Percentiles rank a stretch among this genome's conserved stretches.
Evolutionary conservation across 495 filamentous ascomycete species (phyloP).

Genomic region (Xylaria flabelliformis): DNA sequence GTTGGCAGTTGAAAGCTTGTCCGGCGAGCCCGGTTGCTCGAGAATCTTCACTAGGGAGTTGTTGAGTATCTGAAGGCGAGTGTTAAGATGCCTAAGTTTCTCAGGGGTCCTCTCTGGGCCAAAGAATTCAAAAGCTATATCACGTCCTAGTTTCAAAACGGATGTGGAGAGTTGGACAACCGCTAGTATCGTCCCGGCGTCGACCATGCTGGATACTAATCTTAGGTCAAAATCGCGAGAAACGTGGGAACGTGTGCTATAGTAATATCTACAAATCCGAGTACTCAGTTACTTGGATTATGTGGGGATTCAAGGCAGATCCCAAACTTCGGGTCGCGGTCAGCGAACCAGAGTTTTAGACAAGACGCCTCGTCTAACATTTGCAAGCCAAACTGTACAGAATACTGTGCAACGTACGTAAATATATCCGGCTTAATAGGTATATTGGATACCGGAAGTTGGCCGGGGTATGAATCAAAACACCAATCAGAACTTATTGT

Average conservation of each 20-base stretch:
- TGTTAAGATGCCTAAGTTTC: slow-evolving; percentile 32
- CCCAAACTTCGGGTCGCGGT: slow-evolving; percentile 2
- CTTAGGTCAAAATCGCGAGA: not conserved
- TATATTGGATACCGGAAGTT: not conserved
- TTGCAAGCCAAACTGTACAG: not conserved
- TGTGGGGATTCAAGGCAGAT: slow-evolving; percentile 14
- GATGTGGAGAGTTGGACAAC: slow-evolving; percentile 35
- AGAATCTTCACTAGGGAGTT: slow-evolving; percentile 27
- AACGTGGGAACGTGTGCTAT: not conserved
- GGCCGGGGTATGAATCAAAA: not conserved
- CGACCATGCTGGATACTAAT: slow-evolving; percentile 28
- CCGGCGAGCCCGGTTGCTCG: slow-evolving; percentile 11
- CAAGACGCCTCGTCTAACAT: slow-evolving; percentile 4
- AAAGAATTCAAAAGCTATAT: slow-evolving; percentile 32
- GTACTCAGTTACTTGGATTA: slow-evolving; percentile 24
- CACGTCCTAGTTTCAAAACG: slow-evolving; percentile 29
- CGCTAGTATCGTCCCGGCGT: slow-evolving; percentile 33
- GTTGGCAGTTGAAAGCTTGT: slow-evolving; percentile 20
- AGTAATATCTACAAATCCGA: not conserved
- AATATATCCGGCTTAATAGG: not conserved
- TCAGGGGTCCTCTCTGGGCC: slow-evolving; percentile 30
- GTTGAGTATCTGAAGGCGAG: slow-evolving; percentile 31
- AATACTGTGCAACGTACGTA: not conserved
- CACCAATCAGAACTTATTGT: slow-evolving; percentile 17
- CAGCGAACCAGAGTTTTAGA: slow-evolving; percentile 10